Evolutionary conservation across 2,329 filamentous ascomycete genomes (phyloP), one percentile per base, ranked within the genome.

Genomic region (Cytospora leucostoma): DNA sequence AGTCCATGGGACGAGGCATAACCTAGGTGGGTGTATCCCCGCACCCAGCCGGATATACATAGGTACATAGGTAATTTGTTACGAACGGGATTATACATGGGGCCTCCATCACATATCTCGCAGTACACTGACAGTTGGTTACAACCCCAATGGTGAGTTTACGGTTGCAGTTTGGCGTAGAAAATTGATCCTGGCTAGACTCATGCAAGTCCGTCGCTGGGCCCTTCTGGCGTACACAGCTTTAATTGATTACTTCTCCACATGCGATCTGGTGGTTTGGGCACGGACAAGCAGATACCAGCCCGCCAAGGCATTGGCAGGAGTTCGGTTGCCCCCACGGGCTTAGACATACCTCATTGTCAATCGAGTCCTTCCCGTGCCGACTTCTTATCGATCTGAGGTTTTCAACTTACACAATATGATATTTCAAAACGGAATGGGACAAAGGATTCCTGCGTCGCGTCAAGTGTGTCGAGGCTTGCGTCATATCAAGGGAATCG

Each of bases 151-250:
- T 10, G 21, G 7, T 7, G n/a, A 21, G 4, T 21, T 7, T n/a
- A 47, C 44, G 44, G 44, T 47, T 47, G 44, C 44, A 47, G 44
- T 47, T 47, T 47, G 44, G 44, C 44, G 44, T 47, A 21, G 44
- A 47, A 47, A 47, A 47, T 11, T 19, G 44, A 47, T 21, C 44
- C 44, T 47, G 44, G n/a, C 44, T 21, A 47, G 44, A 4, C 44
- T 4, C n/a, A 21, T 47, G 44, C 44, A 47, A 47, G 44, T 7
- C 40, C 40, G 19, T 44, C 17, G 40, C 40, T 44, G n/a, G 21
- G 44, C 21, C 8, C n/a, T 21, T 27, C 10, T 47, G 44, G 21
- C n/a, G 12, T 19, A 11, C 44, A 19, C 7, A 21, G 44, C 44
- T 19, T 47, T 4, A 10, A 21, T 19, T 44, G 40, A 10, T 10